A percentile compares a stretch with the other conserved stretches of the same genome.
These are phyloP conservation scores for Xylaria sp. DNA, from an alignment of 2,329 filamentous ascomycete genomes.

Conservation along the genomic window DNA sequence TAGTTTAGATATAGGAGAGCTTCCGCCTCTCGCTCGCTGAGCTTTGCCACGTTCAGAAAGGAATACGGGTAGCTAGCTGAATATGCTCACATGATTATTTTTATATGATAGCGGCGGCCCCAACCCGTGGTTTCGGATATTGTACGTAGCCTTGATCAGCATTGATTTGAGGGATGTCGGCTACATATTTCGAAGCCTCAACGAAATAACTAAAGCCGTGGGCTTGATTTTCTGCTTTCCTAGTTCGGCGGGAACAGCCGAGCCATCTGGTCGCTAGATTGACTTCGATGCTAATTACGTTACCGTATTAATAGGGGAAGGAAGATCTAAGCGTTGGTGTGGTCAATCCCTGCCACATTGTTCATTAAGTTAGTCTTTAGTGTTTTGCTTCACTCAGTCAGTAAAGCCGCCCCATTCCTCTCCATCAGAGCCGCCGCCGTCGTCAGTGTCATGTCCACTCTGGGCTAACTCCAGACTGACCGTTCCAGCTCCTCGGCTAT, in stretches of 20 bases:
- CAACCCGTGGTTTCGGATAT: background rate
- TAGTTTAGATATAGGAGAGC: too few species aligned
- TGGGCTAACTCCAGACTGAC: background rate
- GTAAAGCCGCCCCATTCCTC: slow-evolving; percentile 51
- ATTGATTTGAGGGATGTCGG: background rate
- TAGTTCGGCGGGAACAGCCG: background rate
- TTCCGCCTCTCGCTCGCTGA: too few species aligned
- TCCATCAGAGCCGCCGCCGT: slow-evolving; percentile 28
- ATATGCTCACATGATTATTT: too few species aligned
- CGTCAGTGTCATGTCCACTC: slow-evolving; percentile 26
- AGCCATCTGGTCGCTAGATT: background rate
- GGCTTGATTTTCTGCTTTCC: background rate
- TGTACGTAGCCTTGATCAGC: background rate
- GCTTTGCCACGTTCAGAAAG: too few species aligned
- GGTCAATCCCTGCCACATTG: background rate
- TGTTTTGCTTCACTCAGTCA: slow-evolving; percentile 40
- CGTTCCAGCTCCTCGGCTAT: background rate
- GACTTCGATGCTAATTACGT: background rate
- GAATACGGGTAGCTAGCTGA: too few species aligned
- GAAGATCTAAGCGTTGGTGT: background rate
- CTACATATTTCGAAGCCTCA: too few species aligned
- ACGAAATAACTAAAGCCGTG: too few species aligned
- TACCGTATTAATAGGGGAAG: background rate
- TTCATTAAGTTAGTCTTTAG: background rate
- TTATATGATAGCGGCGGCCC: too few species aligned